Conservation (phyloP, 345 rosid genomes). For the Orychophragmus violaceus region DNA sequence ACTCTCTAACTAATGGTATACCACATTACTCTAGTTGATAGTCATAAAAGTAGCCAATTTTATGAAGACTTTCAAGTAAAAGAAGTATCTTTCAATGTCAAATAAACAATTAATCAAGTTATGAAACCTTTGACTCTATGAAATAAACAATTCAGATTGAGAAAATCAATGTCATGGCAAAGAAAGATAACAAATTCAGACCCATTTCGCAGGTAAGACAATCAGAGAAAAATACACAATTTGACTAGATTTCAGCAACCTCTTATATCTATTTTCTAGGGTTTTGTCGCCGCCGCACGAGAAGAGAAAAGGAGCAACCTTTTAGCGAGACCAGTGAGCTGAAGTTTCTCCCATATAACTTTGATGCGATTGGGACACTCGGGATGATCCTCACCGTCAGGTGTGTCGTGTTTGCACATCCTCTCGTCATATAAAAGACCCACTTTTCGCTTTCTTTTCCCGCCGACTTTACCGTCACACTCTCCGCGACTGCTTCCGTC, state of each 20-base stretch:
- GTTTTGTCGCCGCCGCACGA: too few species aligned
- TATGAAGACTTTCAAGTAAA: too few species aligned
- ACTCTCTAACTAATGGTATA: too few species aligned
- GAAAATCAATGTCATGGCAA: not conserved
- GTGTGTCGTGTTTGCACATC: constrained; percentile 73
- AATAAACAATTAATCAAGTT: too few species aligned
- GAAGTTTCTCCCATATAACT: constrained; percentile 66
- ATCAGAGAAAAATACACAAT: not conserved
- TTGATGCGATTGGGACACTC: constrained; percentile 74
- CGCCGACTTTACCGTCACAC: not conserved
- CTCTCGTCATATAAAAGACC: constrained; percentile 74
- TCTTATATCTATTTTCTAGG: too few species aligned
- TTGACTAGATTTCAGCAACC: not conserved
- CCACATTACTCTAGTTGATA: too few species aligned
- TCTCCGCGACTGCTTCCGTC: not conserved
- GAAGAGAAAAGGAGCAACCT: constrained; percentile 34
- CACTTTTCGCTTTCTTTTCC: constrained; percentile 37
- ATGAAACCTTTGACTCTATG: too few species aligned
- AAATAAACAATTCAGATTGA: too few species aligned
- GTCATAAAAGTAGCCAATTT: too few species aligned
- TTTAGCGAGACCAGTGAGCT: constrained; percentile 46
- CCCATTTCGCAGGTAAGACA: not conserved
- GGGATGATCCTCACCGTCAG: constrained; percentile 58
- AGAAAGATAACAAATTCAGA: not conserved
- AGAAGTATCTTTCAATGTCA: too few species aligned